These are phyloP conservation scores for Penicillium silybi DNA, from an alignment of 495 filamentous ascomycete species.

Conservation along the genomic window DNA sequence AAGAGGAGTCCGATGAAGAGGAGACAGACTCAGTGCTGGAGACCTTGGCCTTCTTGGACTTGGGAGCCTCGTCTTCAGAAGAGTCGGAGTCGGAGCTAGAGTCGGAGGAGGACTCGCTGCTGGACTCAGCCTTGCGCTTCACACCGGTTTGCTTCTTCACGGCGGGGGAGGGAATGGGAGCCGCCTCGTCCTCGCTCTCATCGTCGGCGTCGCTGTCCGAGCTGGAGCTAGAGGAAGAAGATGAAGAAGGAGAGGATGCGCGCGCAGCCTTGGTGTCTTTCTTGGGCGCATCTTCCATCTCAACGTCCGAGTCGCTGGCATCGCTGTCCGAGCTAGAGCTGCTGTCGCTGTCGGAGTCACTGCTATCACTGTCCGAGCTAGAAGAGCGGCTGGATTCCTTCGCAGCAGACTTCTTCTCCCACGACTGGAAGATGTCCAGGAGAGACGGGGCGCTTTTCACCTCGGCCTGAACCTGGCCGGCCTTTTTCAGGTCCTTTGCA, in stretches of 20 bases:
- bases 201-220: constrained; percentile 63
- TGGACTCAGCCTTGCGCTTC: constrained; percentile 65
- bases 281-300: constrained; percentile 54
- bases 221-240: constrained; percentile 44
- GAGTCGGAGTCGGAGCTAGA: constrained; percentile 45
- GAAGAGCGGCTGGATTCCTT: constrained; percentile 19
- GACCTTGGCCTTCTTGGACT: constrained; percentile 39
- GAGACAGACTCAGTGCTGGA: constrained; percentile 29
- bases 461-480: constrained; percentile 24
- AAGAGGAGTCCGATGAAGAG: constrained; percentile 18
- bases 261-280: constrained; percentile 16
- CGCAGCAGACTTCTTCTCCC: constrained; percentile 33
- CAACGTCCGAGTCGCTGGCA: constrained; percentile 48
- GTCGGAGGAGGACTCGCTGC: constrained; percentile 45
- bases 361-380: constrained; percentile 11
- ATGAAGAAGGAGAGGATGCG: constrained; percentile 36
- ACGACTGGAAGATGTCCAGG: constrained; percentile 48
- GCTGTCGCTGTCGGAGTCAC: constrained; percentile 20
- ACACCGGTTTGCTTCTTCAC: constrained; percentile 35
- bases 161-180: constrained; percentile 26
- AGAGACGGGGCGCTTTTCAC: constrained; percentile 41
- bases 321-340: constrained; percentile 14
- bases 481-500: constrained; percentile 45
- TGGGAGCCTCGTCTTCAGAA: constrained; percentile 32
- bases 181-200: constrained; percentile 46